Evolutionary conservation across 345 rosid genomes (phyloP).

Genomic region (Boechera retrofracta): DNA sequence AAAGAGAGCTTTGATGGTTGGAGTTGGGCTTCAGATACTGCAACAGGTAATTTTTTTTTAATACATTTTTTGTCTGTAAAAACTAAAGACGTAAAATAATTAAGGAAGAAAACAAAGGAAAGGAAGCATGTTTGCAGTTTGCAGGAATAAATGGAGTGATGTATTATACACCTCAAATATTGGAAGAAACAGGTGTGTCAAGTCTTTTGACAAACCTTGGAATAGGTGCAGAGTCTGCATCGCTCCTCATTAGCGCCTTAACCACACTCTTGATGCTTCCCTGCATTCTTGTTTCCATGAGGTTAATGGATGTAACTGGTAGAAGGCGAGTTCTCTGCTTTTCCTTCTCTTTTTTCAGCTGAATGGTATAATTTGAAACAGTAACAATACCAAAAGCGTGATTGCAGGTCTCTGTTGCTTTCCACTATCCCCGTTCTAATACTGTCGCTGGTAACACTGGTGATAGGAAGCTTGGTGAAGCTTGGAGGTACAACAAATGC

Average conservation of each 20-base stretch:
- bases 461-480: constrained; percentile 53
- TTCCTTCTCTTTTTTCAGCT: constrained; percentile 1
- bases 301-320: constrained; percentile 82
- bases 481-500: constrained; percentile 59
- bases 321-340: constrained; percentile 62
- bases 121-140: constrained; percentile 54
- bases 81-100: neutral
- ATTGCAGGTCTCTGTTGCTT: constrained; percentile 71
- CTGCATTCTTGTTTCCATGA: constrained; percentile 78
- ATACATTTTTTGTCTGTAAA: neutral
- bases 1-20: constrained; percentile 76
- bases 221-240: constrained; percentile 67
- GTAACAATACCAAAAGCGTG: constrained; percentile 10
- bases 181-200: constrained; percentile 78
- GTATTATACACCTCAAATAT: constrained; percentile 91
- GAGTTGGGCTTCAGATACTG: constrained; percentile 78
- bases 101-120: neutral
- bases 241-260: constrained; percentile 78
- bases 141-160: constrained; percentile 89
- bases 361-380: neutral
- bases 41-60: constrained; percentile 62
- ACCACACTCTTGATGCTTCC: constrained; percentile 90
- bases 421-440: constrained; percentile 75
- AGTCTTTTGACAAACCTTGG: constrained; percentile 73
- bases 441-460: constrained; percentile 60